These are phyloP conservation scores for Asterochloris sp. DNA, from an alignment of 139 green algal genomes.

Conservation along the genomic window DNA sequence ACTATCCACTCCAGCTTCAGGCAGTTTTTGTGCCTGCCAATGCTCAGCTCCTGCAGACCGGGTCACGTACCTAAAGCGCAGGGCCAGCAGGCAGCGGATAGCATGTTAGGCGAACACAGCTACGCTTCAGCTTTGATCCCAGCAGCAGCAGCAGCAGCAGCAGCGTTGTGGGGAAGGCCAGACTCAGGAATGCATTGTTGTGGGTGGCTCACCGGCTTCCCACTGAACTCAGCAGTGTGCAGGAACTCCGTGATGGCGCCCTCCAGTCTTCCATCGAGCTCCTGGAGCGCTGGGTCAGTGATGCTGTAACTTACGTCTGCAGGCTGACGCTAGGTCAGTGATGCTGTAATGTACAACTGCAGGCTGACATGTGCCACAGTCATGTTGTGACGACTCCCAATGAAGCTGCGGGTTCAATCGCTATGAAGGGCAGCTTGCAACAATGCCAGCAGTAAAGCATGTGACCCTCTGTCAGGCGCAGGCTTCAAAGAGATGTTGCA, in stretches of 20 bases:
- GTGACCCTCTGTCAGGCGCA: not conserved
- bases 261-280: constrained; percentile 43
- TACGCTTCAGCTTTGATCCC: constrained; percentile 8
- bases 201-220: constrained; percentile 43
- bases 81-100: not conserved
- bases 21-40: not conserved
- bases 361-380: no score
- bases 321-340: constrained; percentile 22
- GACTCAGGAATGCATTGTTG: not conserved
- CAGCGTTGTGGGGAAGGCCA: not conserved
- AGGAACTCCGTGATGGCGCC: constrained; percentile 59
- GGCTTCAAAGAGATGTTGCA: not conserved
- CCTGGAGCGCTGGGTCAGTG: constrained; percentile 39
- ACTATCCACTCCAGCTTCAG: not conserved
- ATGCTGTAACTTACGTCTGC: constrained; percentile 17
- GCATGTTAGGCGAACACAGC: not conserved
- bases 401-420: constrained; percentile 32
- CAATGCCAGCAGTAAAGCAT: not conserved
- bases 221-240: constrained; percentile 65
- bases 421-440: not conserved
- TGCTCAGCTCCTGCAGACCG: not conserved
- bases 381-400: no score
- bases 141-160: not conserved
- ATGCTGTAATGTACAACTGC: constrained; percentile 17
- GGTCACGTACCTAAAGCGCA: constrained; percentile 18